These are phyloP conservation scores for Mucor plumbeus DNA, from an alignment of 371 early-diverging fungal genomes.

Conservation along the genomic window DNA sequence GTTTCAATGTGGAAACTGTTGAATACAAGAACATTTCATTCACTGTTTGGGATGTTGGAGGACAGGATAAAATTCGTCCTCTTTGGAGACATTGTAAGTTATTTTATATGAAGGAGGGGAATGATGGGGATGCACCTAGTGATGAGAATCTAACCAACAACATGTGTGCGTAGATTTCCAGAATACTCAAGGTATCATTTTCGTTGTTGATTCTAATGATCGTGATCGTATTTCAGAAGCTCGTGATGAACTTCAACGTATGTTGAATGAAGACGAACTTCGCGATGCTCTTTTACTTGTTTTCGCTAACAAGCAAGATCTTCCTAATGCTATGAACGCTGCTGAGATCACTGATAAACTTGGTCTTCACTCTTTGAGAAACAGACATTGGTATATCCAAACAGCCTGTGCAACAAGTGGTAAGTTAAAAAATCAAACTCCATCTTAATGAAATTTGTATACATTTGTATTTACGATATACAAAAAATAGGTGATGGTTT, in stretches of 20 bases:
- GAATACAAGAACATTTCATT: conserved; percentile 97
- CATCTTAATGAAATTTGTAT: neutral
- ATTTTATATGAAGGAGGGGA: neutral
- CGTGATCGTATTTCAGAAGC: conserved; percentile 88
- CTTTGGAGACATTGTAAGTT: conserved; percentile 61
- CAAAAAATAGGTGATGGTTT: conserved; percentile 79
- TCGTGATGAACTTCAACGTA: conserved; percentile 87
- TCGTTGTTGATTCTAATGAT: conserved; percentile 95
- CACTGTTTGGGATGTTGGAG: conserved; percentile 96
- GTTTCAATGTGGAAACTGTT: conserved; percentile 94
- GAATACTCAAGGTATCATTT: conserved; percentile 97
- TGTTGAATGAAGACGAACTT: conserved; percentile 94
- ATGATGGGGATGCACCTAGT: neutral
- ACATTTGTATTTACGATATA: neutral
- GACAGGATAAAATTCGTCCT: conserved; percentile 70
- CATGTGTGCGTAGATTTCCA: conserved; percentile 78
- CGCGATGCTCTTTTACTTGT: conserved; percentile 90
- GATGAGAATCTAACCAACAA: neutral
- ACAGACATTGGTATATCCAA: conserved; percentile 92
- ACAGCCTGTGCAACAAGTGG: conserved; percentile 94
- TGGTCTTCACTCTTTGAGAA: conserved; percentile 84
- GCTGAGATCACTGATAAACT: conserved; percentile 94
- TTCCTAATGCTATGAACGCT: conserved; percentile 92
- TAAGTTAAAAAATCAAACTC: conserved; percentile 25
- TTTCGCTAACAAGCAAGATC: conserved; percentile 97